Base-by-base conservation (phyloP, 2,329 filamentous ascomycete genomes). In the Fusarium verticillioides region DNA sequence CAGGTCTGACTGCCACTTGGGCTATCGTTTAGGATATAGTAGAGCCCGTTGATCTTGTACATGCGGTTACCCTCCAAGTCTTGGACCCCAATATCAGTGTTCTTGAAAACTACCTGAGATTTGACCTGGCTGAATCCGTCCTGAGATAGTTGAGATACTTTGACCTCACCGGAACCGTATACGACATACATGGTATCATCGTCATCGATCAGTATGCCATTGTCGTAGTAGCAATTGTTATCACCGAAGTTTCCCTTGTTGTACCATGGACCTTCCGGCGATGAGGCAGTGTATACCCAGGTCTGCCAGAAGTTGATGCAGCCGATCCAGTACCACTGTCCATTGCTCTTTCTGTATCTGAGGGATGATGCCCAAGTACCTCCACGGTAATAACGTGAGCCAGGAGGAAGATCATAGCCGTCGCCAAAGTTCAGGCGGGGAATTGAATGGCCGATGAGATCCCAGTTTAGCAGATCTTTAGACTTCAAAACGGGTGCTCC, bases 161-260 rank as follows among this genome's bases (percentile, higher is more conserved):
- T 80, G 58, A 90, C 84, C 5, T 85, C 81, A 0, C 79, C 84
- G 52, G 82, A 85, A 9, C 87, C 88, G 72, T 89, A 89, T 0
- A 84, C 86, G 0, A 91, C 85, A 58, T 90, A 91, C 83, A 90
- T 87, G 2, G 84, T 87, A 63, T 90, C 88, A 37, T 90, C 84
- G 30, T 89, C 86, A 56, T 90, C 88, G 39, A 91, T 84, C n/a
- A 90, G 77, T 1, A 91, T 78, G 0, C 89, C 88, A 23, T 82
- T 84, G 76, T 91, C 89, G 72, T 91, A 91, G 73, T 88, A 89
- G 78, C 88, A 91, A 21, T 58, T 69, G 5, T 47, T 49, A 3
- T 77, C 82, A 1, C 79, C 81, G 21, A 84, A 78, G 13, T 77
- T 82, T 4, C 78, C 80, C 42, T 75, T 70, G 50, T 83, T 79